Evolutionary conservation across 2,329 filamentous ascomycete genomes (phyloP).

Genomic region (Blumeria hordei): DNA sequence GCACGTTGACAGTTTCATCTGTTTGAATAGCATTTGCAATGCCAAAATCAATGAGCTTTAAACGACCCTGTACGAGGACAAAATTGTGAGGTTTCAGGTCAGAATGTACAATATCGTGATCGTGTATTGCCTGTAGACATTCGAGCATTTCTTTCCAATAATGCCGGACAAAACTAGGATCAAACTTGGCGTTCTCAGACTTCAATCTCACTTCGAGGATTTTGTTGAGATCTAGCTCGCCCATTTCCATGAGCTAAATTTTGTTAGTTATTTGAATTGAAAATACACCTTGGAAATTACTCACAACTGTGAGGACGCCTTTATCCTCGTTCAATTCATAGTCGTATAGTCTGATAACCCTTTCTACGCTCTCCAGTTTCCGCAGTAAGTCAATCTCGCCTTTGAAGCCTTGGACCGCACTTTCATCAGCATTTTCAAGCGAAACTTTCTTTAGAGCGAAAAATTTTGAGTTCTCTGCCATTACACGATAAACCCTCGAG

Average conservation of each 20-base stretch:
- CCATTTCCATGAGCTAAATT: slow-evolving; percentile 75
- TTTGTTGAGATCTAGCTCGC: slow-evolving; percentile 77
- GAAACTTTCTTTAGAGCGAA: slow-evolving; percentile 87
- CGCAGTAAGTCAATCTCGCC: slow-evolving; percentile 83
- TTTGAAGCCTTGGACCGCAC: slow-evolving; percentile 65
- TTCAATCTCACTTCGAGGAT: slow-evolving; percentile 54
- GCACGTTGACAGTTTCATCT: slow-evolving; percentile 90
- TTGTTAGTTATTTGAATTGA: slow-evolving; percentile 7
- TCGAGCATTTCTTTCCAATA: slow-evolving; percentile 99
- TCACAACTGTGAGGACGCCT: slow-evolving; percentile 61
- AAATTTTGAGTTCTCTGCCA: slow-evolving; percentile 89
- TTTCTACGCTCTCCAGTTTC: slow-evolving; percentile 60
- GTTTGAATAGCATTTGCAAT: slow-evolving; percentile 94
- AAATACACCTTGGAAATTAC: slow-evolving; percentile 14
- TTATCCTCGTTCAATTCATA: slow-evolving; percentile 88
- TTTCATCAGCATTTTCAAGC: slow-evolving; percentile 69
- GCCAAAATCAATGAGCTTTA: slow-evolving; percentile 96
- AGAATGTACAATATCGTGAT: slow-evolving; percentile 80
- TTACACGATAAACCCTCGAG: slow-evolving; percentile 84
- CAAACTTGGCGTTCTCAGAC: slow-evolving; percentile 50
- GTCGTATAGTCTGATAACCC: slow-evolving; percentile 76
- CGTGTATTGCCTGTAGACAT: slow-evolving; percentile 73
- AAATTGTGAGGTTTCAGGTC: slow-evolving; percentile 97
- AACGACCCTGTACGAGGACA: slow-evolving; percentile 63
- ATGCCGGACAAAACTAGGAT: slow-evolving; percentile 78